Base-by-base conservation (phyloP, 768 basidiomycete genomes). In the Pulveroboletus frians region DNA sequence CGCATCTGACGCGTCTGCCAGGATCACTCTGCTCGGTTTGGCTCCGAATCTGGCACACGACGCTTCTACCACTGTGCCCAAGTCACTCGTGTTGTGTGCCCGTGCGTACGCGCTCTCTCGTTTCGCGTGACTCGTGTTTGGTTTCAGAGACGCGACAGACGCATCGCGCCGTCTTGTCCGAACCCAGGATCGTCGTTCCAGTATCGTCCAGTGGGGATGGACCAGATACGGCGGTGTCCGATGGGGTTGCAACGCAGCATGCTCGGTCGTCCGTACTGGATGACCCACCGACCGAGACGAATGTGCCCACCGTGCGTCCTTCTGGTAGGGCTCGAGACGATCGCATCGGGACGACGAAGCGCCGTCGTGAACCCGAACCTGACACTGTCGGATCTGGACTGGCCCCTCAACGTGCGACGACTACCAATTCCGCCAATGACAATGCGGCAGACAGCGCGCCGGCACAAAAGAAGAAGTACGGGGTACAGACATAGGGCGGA, bases 121-220 rank as follows among this genome's bases (percentile, higher is more conserved):
- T n/a, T n/a, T n/a, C n/a, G n/a, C n/a, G n/a, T n/a, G n/a, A n/a
- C n/a, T n/a, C n/a, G n/a, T n/a, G n/a, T n/a, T n/a, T n/a, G n/a
- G n/a, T n/a, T n/a, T n/a, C n/a, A n/a, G n/a, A n/a, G n/a, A n/a
- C n/a, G n/a, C n/a, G n/a, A n/a, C n/a, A n/a, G n/a, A n/a, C n/a
- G n/a, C n/a, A n/a, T n/a, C 79, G 88, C 6, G 85, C 88, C 0
- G 77, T 91, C 1, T 69, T 92, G 18, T 90, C 88, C 4, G 85
- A 88, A 59, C 87, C 89, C 0, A 78, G 64, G 40, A 63, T 89
- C 9, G 74, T 91, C 10, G 64, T 88, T 2, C 83, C 84, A 2
- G 36, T 45, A 36, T 23, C 47, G 9, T 29, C 42, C 14, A 29
- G 5, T 20, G 47, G 52, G 35, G 36, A 35, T 1, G 9, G 20